Evolutionary conservation across 1,284 basidiomycete species (phyloP).

Genomic region (Kalmanozyma brasiliensis): DNA sequence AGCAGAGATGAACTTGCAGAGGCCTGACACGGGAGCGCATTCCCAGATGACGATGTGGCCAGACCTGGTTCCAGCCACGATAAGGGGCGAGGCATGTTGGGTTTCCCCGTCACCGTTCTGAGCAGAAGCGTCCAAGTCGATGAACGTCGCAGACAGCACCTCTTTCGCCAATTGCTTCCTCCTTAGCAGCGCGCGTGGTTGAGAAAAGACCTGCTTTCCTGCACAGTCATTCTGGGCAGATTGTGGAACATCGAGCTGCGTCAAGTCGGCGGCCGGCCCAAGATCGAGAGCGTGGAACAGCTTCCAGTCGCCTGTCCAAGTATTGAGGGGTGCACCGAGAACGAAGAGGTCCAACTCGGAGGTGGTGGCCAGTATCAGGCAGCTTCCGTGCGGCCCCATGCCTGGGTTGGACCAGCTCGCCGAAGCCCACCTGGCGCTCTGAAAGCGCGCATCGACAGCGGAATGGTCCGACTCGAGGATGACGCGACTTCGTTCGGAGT

Average conservation of each 20-base stretch:
- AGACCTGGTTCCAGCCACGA: constrained; percentile 31
- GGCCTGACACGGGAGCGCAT: constrained; percentile 20
- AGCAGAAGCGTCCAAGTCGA: neutral
- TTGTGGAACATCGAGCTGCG: neutral
- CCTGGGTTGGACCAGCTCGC: constrained; percentile 45
- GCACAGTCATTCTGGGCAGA: neutral
- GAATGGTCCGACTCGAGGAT: constrained; percentile 38
- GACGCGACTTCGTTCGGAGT: constrained; percentile 12
- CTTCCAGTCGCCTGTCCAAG: constrained; percentile 39
- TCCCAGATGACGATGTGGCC: constrained; percentile 34
- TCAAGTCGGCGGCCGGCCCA: constrained; percentile 3
- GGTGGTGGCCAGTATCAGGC: constrained; percentile 36
- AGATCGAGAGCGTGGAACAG: constrained; percentile 22
- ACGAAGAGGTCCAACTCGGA: constrained; percentile 45
- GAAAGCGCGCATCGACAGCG: constrained; percentile 26
- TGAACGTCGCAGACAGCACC: constrained; percentile 22
- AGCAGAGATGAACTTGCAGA: constrained; percentile 26
- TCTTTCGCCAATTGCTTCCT: constrained; percentile 36
- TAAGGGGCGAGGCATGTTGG: constrained; percentile 4
- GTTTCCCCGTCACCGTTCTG: neutral
- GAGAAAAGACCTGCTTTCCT: constrained; percentile 15
- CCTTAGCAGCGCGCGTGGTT: constrained; percentile 18
- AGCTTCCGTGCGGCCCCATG: constrained; percentile 36
- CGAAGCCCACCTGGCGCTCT: constrained; percentile 23
- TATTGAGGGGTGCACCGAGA: constrained; percentile 32